phyloP scores from a whole-genome alignment of 805 yeast genomes.

The Phaffomyces thermotolerans region DNA sequence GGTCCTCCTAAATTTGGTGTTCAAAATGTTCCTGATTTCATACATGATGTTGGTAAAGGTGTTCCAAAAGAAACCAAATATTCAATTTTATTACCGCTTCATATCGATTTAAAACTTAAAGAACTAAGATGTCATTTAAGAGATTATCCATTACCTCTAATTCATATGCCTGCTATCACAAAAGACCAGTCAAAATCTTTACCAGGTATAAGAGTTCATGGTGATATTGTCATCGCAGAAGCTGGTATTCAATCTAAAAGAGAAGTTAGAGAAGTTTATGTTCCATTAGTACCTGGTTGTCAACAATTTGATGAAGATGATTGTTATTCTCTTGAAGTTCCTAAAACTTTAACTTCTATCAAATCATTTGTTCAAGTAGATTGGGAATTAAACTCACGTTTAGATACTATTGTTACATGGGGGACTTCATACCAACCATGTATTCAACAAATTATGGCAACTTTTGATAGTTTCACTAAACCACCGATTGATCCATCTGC shows the following conservation, averaged over 20 bases:
- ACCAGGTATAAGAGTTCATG: slow-evolving; percentile 37
- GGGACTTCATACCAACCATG: slow-evolving; percentile 82
- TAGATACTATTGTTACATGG: slow-evolving; percentile 70
- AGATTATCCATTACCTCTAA: slow-evolving; percentile 81
- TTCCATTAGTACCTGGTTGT: slow-evolving; percentile 52
- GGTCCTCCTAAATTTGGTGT: slow-evolving; percentile 45
- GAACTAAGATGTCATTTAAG: slow-evolving; percentile 68
- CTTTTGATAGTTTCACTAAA: slow-evolving; percentile 77
- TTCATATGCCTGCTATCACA: slow-evolving; percentile 56
- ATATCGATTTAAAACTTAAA: slow-evolving; percentile 44
- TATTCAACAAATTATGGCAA: slow-evolving; percentile 69
- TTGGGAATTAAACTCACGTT: slow-evolving; percentile 45
- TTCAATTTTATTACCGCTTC: slow-evolving; percentile 61
- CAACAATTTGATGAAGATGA: slow-evolving; percentile 29
- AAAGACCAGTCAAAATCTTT: slow-evolving; percentile 18
- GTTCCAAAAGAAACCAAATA: slow-evolving; percentile 65
- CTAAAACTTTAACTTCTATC: slow-evolving; percentile 70
- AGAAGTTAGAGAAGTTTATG: slow-evolving; percentile 51
- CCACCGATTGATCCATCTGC: slow-evolving; percentile 86
- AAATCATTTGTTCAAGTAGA: slow-evolving; percentile 60
- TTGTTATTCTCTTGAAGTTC: slow-evolving; percentile 53
- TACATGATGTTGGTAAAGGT: slow-evolving; percentile 74
- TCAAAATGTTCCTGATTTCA: slow-evolving; percentile 49
- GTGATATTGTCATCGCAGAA: slow-evolving; percentile 68
- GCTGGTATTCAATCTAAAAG: slow-evolving; percentile 42